Evolutionary conservation across 2,329 filamentous ascomycete species (phyloP).

Genomic region (Aspergillaceae sp.): DNA sequence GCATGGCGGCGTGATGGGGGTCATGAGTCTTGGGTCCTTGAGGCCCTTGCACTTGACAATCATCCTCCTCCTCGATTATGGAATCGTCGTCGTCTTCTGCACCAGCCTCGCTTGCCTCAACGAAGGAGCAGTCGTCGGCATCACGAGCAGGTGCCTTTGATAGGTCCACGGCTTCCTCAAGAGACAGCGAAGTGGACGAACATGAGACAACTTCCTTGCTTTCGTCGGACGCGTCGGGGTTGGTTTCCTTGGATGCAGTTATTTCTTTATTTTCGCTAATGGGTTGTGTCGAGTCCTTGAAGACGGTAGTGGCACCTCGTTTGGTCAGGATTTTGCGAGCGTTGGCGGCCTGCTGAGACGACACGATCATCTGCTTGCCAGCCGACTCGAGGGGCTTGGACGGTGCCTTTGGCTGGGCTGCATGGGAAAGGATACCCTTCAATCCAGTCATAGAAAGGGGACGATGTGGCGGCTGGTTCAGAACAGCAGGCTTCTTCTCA

Average conservation of each 20-base stretch:
- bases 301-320: conserved; percentile 43
- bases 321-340: conserved; percentile 44
- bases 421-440: conserved; percentile 31
- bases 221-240: conserved; percentile 13
- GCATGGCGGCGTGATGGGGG: conserved; percentile 1
- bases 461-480: conserved; percentile 55
- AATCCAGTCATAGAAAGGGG: conserved; percentile 37
- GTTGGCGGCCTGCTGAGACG: conserved; percentile 24
- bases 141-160: conserved; percentile 6
- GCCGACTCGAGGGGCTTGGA: conserved; percentile 24
- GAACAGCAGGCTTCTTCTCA: conserved; percentile 39
- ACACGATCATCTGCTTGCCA: conserved; percentile 18
- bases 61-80: conserved; percentile 19
- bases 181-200: conserved; percentile 7
- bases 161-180: conserved; percentile 1
- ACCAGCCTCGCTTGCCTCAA: conserved; percentile 20
- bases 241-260: conserved; percentile 23
- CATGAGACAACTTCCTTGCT: conserved; percentile 9
- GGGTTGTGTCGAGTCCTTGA: conserved; percentile 42
- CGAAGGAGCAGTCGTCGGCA: conserved; percentile 11
- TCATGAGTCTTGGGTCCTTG: conserved; percentile 8
- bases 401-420: conserved; percentile 11
- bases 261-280: conserved; percentile 21
- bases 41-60: conserved; percentile 15
- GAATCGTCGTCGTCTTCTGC: conserved; percentile 18